A percentile compares a stretch with the other conserved stretches of the same genome.
Conservation (phyloP, 1,284 basidiomycete species). For the Leccinum ponderosum region DNA sequence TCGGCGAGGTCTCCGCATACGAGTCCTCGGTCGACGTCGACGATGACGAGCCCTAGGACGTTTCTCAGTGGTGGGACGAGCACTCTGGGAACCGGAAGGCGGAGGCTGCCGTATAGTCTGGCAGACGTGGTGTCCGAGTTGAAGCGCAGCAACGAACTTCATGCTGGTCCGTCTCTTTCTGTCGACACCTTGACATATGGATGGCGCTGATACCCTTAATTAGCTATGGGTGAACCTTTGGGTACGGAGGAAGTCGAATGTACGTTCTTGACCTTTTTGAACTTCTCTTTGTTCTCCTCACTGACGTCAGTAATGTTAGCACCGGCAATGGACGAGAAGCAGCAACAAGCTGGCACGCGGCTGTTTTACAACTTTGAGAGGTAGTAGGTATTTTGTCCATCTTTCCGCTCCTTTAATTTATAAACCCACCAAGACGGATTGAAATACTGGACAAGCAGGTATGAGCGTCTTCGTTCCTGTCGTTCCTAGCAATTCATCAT, state of each 20-base stretch:
- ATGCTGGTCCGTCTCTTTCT: conserved; percentile 17
- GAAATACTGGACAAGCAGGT: conserved; percentile 36
- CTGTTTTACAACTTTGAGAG: conserved; percentile 29
- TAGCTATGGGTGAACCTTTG: conserved; percentile 26
- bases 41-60: conserved; percentile 18
- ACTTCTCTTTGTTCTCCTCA: too few relatives aligned
- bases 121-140: conserved; percentile 27
- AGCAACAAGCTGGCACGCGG: conserved; percentile 24
- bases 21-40: conserved; percentile 22
- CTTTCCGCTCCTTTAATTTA: neutral
- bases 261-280: conserved; percentile 1
- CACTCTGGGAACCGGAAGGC: conserved; percentile 4
- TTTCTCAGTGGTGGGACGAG: conserved; percentile 9
- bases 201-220: neutral
- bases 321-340: conserved; percentile 26
- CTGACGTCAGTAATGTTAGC: too few relatives aligned
- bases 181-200: neutral
- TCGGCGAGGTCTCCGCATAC: conserved; percentile 20
- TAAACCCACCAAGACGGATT: conserved; percentile 19
- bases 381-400: too few relatives aligned
- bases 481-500: neutral
- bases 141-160: conserved; percentile 13
- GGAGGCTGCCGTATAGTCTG: conserved; percentile 12
- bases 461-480: neutral
- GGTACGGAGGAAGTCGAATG: conserved; percentile 20